phyloP scores from a whole-genome alignment of 768 basidiomycete genomes.

The Lentinus brumalis region DNA sequence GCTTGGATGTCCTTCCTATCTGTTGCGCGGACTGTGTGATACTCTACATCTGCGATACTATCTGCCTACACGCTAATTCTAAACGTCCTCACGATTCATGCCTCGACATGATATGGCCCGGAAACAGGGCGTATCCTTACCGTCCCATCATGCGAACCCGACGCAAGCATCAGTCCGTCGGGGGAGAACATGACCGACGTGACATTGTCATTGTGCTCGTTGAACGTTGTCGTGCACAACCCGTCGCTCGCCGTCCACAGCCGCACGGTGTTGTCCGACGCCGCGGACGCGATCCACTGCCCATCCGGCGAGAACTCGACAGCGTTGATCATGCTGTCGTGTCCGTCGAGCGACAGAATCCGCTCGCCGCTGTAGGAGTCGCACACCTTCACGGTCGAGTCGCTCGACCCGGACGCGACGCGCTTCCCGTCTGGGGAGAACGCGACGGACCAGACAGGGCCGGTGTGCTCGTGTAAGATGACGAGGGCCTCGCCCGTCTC shows the following conservation, averaged over 20 bases:
- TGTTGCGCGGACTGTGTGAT: no score
- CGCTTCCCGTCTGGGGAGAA: constrained; percentile 21
- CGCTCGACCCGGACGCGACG: constrained; percentile 40
- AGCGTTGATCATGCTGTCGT: neutral
- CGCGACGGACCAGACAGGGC: constrained; percentile 9
- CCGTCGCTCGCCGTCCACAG: constrained; percentile 18
- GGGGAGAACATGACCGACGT: constrained; percentile 17
- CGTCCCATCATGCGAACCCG: constrained; percentile 28
- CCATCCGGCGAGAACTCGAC: constrained; percentile 20
- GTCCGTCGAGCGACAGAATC: neutral
- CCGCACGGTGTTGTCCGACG: constrained; percentile 7
- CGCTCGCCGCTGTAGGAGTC: constrained; percentile 8
- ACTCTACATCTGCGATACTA: no score
- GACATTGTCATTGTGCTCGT: constrained; percentile 21
- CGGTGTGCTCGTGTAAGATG: constrained; percentile 9
- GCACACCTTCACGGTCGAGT: constrained; percentile 12
- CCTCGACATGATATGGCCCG: no score
- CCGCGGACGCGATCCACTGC: constrained; percentile 9
- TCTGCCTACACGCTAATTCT: no score
- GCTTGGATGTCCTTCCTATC: no score
- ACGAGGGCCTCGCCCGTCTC: constrained; percentile 30
- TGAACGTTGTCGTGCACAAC: constrained; percentile 4
- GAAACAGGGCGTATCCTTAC: neutral
- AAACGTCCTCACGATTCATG: no score
- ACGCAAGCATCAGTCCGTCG: constrained; percentile 30